Base-by-base conservation (phyloP, 2,329 filamentous ascomycete species). In the Shiraia bambusicola region DNA sequence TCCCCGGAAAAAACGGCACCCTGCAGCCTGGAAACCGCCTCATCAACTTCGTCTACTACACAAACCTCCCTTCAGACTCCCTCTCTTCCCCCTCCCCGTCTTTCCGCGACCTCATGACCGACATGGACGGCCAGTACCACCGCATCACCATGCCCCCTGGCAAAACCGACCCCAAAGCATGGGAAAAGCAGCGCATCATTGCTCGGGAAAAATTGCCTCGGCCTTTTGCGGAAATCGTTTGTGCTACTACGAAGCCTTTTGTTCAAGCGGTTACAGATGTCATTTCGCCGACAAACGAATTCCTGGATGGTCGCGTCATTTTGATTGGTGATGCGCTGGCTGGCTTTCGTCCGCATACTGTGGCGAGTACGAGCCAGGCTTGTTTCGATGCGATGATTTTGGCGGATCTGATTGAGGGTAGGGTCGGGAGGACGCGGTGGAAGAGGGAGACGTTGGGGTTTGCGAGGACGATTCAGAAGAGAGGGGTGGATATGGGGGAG, bases 11-110 rank as follows among this genome's bases (percentile, higher is more conserved):
- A 11, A 55, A 70, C 19, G 73, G 73, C 2, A 63, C 59, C 1
- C 59, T 72, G 4, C 56, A 62, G 24, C 54, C 61, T 0, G 72
- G 70, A 4, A 53, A 71, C 16, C 67, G 72, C 9, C 65, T 74
- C 3, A 62, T 76, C 47, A 77, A 76, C 42, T 76, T 67, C 47
- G 70, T 77, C 1, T 76, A 72, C 65, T 78, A 77, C 56, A 66
- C 58, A 37, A 73, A 75, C 47, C 63, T 71, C 17, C 47, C 59
- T 0, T 52, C 59, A 1, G 24, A 39, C 9, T 56, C 52, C 2
- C 38, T 62, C 4, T 46, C 49, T 28, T 65, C 72, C n/a, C 62
- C 55, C 6, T 69, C 69, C 1, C 28, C 56, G 2, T 71, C 72
- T 14, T 63, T 74, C 16, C 53, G 57, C 7, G 67, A 70, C 1